These are phyloP conservation scores for Trichocomaceae sp. DNA, from an alignment of 2,329 filamentous ascomycete species.

Conservation along the genomic window DNA sequence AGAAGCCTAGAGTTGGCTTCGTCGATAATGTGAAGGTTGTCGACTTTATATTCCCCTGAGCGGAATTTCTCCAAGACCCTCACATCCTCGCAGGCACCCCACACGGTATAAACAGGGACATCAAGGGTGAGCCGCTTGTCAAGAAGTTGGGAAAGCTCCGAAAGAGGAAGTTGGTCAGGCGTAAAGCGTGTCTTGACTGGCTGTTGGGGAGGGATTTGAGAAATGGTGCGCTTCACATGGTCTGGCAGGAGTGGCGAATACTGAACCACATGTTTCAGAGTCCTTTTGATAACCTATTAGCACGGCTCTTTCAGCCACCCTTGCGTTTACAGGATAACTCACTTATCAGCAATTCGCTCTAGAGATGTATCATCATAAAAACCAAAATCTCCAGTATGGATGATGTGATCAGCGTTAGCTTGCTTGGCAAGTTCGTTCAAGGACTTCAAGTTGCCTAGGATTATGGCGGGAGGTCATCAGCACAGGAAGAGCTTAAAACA, in stretches of 20 bases:
- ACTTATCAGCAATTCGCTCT: constrained; percentile 98
- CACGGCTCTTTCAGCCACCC: constrained; percentile 13
- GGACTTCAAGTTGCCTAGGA: constrained; percentile 80
- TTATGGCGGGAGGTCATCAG: neutral
- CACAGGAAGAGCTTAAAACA: neutral
- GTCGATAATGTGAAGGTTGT: constrained; percentile 96
- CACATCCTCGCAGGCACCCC: constrained; percentile 98
- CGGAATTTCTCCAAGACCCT: constrained; percentile 95
- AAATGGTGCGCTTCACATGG: constrained; percentile 59
- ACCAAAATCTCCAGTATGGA: constrained; percentile 97
- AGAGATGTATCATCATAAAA: constrained; percentile 97
- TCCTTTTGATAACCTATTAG: constrained; percentile 49
- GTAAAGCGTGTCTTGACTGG: constrained; percentile 77
- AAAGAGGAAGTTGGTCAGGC: constrained; percentile 77
- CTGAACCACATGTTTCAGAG: constrained; percentile 94
- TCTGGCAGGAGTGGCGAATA: constrained; percentile 93
- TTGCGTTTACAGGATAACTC: constrained; percentile 55
- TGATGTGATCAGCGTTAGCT: constrained; percentile 92
- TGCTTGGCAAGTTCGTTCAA: constrained; percentile 94
- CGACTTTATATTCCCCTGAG: constrained; percentile 95
- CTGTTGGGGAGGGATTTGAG: constrained; percentile 58
- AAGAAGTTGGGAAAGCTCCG: constrained; percentile 83
- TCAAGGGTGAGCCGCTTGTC: constrained; percentile 85
- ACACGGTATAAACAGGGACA: constrained; percentile 95
- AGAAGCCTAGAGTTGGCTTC: constrained; percentile 93